phyloP scores from a whole-genome alignment of 2,329 filamentous ascomycete genomes.

The Penicillium sp. region DNA sequence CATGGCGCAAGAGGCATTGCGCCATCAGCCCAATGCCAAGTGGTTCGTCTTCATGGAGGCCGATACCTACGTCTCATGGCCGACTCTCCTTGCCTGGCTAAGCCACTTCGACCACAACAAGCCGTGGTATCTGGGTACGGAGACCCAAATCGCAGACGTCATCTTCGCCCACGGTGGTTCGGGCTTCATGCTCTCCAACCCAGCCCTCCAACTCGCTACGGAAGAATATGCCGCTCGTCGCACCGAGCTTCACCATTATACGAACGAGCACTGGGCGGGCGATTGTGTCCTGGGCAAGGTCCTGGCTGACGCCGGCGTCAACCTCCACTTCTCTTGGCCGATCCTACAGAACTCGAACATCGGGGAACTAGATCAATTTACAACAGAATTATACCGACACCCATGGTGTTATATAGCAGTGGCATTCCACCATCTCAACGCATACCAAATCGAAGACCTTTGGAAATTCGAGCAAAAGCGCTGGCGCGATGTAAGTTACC shows the following conservation, averaged over 20 bases:
- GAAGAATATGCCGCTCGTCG: slow-evolving; percentile 51
- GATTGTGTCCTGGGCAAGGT: slow-evolving; percentile 59
- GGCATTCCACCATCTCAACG: slow-evolving; percentile 57
- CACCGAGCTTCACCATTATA: slow-evolving; percentile 53
- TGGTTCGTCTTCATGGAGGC: slow-evolving; percentile 67
- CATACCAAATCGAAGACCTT: slow-evolving; percentile 51
- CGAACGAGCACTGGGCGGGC: slow-evolving; percentile 56
- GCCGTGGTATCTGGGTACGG: slow-evolving; percentile 61
- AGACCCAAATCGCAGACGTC: slow-evolving; percentile 58
- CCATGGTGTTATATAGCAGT: slow-evolving; percentile 60
- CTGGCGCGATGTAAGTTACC: slow-evolving; percentile 65
- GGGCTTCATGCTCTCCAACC: slow-evolving; percentile 59
- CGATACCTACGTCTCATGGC: slow-evolving; percentile 63
- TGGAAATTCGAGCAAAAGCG: slow-evolving; percentile 57
- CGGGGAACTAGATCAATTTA: slow-evolving; percentile 53
- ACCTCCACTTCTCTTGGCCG: slow-evolving; percentile 56
- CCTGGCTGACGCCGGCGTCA: slow-evolving; percentile 54
- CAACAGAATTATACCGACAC: slow-evolving; percentile 46
- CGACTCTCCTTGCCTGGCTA: slow-evolving; percentile 61
- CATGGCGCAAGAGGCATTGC: slow-evolving; percentile 58
- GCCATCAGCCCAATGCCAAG: slow-evolving; percentile 54
- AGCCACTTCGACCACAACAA: slow-evolving; percentile 55
- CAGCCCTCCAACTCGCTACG: slow-evolving; percentile 54
- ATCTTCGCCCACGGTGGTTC: slow-evolving; percentile 61
- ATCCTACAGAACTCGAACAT: slow-evolving; percentile 52